Conservation (phyloP, 108 stramenopile genomes). For the Parietichytrium sp. region DNA sequence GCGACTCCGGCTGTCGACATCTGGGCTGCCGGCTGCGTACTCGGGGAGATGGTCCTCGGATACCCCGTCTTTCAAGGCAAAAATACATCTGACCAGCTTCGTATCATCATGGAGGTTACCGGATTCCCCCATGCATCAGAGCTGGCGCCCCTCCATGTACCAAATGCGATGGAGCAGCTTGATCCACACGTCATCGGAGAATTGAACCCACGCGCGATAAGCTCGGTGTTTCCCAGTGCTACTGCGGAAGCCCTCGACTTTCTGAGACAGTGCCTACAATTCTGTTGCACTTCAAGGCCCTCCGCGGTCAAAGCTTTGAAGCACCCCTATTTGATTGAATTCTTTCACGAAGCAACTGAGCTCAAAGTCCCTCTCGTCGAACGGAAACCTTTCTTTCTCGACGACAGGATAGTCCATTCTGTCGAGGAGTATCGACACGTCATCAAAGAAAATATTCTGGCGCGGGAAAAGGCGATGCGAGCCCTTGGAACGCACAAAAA, state of each 20-base stretch:
- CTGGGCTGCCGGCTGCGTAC: conserved; percentile 68
- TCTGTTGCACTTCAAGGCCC: conserved; percentile 51
- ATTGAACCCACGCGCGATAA: not conserved
- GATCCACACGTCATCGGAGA: not conserved
- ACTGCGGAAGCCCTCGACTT: conserved; percentile 52
- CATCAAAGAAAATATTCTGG: too few species aligned
- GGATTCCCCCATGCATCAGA: conserved; percentile 52
- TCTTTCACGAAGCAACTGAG: conserved; percentile 32
- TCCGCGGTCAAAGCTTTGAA: conserved; percentile 59
- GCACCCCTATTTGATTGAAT: conserved; percentile 63
- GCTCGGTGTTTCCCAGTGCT: not conserved
- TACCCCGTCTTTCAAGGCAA: conserved; percentile 63
- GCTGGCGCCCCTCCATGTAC: conserved; percentile 45
- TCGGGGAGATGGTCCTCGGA: conserved; percentile 63
- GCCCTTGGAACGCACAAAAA: too few species aligned
- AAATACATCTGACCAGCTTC: conserved; percentile 61
- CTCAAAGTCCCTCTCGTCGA: too few species aligned
- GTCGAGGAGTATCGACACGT: too few species aligned
- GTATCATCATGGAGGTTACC: conserved; percentile 58
- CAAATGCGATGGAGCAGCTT: not conserved
- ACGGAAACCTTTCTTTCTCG: too few species aligned
- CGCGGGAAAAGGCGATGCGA: too few species aligned
- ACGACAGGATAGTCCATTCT: too few species aligned
- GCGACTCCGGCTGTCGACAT: conserved; percentile 61
- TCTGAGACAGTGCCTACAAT: conserved; percentile 55